A percentile compares a stretch with the other conserved stretches of the same genome.
These are phyloP conservation scores for Prunus mume DNA, from an alignment of 306 rosid species.

Conservation along the genomic window DNA sequence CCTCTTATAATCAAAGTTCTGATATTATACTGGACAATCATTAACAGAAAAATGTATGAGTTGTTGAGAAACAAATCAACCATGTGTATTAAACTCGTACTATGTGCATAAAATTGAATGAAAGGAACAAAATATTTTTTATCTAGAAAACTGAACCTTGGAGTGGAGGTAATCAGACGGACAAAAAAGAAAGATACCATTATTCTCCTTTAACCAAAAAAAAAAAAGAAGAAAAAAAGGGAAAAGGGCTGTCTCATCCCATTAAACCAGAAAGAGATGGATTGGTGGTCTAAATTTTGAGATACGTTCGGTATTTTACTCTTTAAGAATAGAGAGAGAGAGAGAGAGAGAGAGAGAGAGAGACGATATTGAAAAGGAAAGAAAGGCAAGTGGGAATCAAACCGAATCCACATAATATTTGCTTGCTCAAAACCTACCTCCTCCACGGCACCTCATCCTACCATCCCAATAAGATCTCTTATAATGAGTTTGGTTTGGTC, in stretches of 20 bases:
- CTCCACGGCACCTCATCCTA: too few species aligned
- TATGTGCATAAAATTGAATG: background rate
- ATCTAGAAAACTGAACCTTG: background rate
- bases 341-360: too few species aligned
- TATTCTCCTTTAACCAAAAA: background rate
- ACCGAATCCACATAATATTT: constrained; percentile 1
- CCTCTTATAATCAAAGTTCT: too few species aligned
- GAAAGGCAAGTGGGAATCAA: background rate
- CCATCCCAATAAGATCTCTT: too few species aligned
- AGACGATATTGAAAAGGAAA: background rate
- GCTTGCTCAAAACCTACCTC: background rate
- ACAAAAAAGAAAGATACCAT: background rate
- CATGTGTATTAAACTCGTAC: background rate
- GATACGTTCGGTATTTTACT: background rate
- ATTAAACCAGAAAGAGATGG: background rate
- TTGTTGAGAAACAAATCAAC: too few species aligned
- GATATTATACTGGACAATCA: too few species aligned
- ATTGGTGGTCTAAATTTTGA: background rate
- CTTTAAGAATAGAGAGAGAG: background rate
- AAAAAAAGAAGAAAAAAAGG: background rate
- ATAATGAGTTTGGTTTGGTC: background rate
- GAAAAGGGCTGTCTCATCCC: background rate
- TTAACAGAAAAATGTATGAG: too few species aligned
- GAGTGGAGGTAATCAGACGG: background rate
- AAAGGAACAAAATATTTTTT: background rate